These are phyloP conservation scores for Triticum monococcum DNA, from an alignment of 176 grass and related monocot species.

Conservation along the genomic window DNA sequence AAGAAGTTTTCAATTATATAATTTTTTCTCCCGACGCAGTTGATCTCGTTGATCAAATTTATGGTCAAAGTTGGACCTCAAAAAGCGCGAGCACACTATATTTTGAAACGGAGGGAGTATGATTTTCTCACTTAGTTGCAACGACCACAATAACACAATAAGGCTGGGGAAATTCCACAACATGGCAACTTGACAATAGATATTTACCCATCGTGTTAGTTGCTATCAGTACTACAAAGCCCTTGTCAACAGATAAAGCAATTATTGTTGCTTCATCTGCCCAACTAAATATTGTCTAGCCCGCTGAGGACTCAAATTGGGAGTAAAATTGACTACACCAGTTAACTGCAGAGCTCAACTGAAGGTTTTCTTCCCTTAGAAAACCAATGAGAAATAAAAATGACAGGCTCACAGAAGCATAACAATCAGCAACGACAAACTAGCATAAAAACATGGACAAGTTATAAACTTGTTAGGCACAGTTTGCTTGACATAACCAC, in stretches of 20 bases:
- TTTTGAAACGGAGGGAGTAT: no score
- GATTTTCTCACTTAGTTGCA: not conserved
- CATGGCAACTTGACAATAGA: not conserved
- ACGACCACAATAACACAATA: not conserved
- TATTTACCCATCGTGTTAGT: not conserved
- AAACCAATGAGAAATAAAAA: not conserved
- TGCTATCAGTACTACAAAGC: no score
- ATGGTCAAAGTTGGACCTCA: no score
- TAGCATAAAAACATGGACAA: not conserved
- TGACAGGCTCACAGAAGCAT: not conserved
- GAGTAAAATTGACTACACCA: not conserved
- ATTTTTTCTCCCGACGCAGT: no score
- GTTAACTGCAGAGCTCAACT: not conserved
- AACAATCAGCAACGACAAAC: not conserved
- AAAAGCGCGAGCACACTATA: no score
- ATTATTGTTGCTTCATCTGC: not conserved
- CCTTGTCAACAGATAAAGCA: not conserved
- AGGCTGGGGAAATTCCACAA: not conserved
- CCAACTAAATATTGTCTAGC: not conserved
- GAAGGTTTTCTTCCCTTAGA: not conserved
- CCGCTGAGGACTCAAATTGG: not conserved
- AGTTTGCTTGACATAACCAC: not conserved
- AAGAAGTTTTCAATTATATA: no score
- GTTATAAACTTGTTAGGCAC: not conserved
- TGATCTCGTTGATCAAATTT: no score